Evolutionary conservation across 257 asterid genomes (phyloP).

Genomic region (Solanum etuberosum): DNA sequence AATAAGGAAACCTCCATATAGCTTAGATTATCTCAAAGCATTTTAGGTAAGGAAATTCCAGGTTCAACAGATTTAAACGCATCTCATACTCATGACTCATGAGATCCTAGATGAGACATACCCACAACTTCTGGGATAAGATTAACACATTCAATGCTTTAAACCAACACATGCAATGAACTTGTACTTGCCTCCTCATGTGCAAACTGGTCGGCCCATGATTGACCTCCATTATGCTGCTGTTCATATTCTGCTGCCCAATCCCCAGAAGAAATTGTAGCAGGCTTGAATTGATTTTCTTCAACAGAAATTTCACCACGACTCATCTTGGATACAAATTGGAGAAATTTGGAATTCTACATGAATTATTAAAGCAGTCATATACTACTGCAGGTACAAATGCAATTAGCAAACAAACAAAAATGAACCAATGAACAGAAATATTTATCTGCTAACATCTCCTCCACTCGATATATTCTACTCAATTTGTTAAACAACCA

Average conservation of each 20-base stretch:
- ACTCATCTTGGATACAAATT: slow-evolving; percentile 97
- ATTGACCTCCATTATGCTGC: slow-evolving; percentile 62
- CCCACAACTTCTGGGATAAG: not conserved
- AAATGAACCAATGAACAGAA: not conserved
- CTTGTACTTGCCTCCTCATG: slow-evolving; percentile 66
- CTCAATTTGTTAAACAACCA: not conserved
- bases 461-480: not conserved
- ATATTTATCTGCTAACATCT: slow-evolving; percentile 1
- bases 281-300: slow-evolving; percentile 85
- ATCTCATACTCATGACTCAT: not conserved
- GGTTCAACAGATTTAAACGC: not conserved
- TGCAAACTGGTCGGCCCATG: slow-evolving; percentile 90
- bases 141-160: not conserved
- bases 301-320: slow-evolving; percentile 90
- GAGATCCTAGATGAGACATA: not conserved
- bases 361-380: slow-evolving; percentile 4
- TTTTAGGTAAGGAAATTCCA: not conserved
- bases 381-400: not conserved
- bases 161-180: not conserved
- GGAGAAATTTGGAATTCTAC: slow-evolving; percentile 92
- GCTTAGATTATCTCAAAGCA: not conserved
- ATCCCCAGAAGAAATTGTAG: slow-evolving; percentile 66
- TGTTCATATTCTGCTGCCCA: slow-evolving; percentile 91
- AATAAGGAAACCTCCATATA: not conserved
- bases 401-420: not conserved